Evolutionary conservation across 139 green algal species (phyloP), one percentile per base, ranked within the genome.

Genomic region (Chlorella sp.): DNA sequence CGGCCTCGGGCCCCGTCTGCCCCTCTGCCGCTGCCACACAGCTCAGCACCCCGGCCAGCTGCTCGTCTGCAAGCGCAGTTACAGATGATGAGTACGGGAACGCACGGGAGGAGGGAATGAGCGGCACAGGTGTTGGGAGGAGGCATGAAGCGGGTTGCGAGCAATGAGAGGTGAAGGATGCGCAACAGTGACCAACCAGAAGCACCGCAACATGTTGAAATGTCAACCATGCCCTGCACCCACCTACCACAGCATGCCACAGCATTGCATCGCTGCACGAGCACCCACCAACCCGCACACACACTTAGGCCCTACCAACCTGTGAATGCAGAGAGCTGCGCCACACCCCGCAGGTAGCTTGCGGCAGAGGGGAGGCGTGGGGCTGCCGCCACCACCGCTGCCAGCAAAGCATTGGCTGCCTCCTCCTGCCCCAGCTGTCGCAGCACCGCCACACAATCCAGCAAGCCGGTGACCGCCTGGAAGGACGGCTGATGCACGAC

Each of bases 41-140:
- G 57, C 12, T 34, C 18, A 77, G n/a, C 57, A 66, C 82, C 57
- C 18, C 82, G 19, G 32, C 82, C 34, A 86, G 82, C 82, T 86
- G 82, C 34, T 86, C 57, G 3, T 86, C 82, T 86, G 82, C 82
- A 71, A 57, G 48, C 7, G 48, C n/a, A n/a, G n/a, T n/a, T n/a
- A n/a, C n/a, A n/a, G n/a, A n/a, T n/a, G n/a, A n/a, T n/a, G n/a
- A n/a, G n/a, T n/a, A n/a, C n/a, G n/a, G n/a, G n/a, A n/a, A n/a
- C n/a, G n/a, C n/a, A n/a, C n/a, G n/a, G n/a, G n/a, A n/a, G n/a
- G n/a, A n/a, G n/a, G n/a, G n/a, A n/a, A n/a, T n/a, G n/a, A n/a
- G n/a, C n/a, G n/a, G n/a, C n/a, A n/a, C n/a, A n/a, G n/a, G n/a
- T 34, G n/a, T 42, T 82, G 76, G 76, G 16, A 71, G 64, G 64